Percentiles rank a stretch among this genome's conserved stretches.
These are phyloP conservation scores for Stenocarpella maydis DNA, from an alignment of 2,329 filamentous ascomycete genomes.

Conservation along the genomic window DNA sequence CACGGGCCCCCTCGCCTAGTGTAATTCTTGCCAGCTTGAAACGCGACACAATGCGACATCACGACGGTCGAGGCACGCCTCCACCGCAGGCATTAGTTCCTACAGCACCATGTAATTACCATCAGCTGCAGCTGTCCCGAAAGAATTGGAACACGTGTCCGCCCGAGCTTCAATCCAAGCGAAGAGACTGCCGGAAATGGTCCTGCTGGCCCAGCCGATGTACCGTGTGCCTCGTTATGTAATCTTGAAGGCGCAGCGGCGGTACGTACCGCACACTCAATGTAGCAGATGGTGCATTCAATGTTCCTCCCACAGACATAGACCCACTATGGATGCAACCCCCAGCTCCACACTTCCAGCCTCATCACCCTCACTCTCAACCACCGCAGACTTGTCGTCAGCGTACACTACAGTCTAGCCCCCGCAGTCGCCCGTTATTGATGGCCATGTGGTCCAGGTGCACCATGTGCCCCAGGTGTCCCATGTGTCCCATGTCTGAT, in stretches of 20 bases:
- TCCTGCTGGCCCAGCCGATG: no score
- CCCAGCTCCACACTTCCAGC: background rate
- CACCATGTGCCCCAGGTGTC: no score
- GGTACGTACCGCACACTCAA: slow-evolving; percentile 12
- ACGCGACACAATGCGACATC: slow-evolving; percentile 9
- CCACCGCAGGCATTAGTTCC: background rate
- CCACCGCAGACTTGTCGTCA: background rate
- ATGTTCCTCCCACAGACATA: background rate
- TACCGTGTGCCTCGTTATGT: no score
- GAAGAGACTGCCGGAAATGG: no score
- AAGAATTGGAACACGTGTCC: background rate
- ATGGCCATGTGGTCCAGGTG: no score
- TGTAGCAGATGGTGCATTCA: background rate
- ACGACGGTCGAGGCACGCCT: background rate
- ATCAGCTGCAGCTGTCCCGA: background rate
- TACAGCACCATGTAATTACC: no score
- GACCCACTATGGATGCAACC: slow-evolving; percentile 8
- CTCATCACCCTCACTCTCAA: background rate
- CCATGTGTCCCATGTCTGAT: no score
- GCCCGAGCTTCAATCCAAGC: no score
- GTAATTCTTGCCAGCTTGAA: background rate
- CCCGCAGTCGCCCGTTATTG: no score
- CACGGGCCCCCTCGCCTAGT: slow-evolving; percentile 20
- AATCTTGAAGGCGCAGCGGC: no score
- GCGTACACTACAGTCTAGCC: no score